phyloP scores from a whole-genome alignment of 768 basidiomycete species.

The Tulasnella sp. region DNA sequence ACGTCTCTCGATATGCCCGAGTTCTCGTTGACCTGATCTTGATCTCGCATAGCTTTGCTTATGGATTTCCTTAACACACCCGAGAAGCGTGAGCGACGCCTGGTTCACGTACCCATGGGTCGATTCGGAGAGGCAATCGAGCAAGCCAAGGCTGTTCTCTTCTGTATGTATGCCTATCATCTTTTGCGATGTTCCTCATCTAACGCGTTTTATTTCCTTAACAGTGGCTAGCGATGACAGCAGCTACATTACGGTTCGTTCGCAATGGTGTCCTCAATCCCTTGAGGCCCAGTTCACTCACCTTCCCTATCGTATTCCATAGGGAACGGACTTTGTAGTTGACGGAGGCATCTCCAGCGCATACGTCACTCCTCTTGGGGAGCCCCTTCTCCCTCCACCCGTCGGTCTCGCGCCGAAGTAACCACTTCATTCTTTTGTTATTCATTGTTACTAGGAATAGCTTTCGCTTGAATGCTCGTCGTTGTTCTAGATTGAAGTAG shows the following conservation, averaged over 20 bases:
- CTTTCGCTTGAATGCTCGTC: background rate
- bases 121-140: slow-evolving; percentile 97
- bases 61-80: slow-evolving; percentile 98
- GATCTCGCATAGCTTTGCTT: slow-evolving; percentile 63
- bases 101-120: slow-evolving; percentile 93
- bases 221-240: slow-evolving; percentile 90
- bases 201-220: slow-evolving; percentile 4
- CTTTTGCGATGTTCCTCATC: background rate
- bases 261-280: background rate
- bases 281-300: background rate
- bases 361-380: slow-evolving; percentile 87
- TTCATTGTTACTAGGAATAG: background rate
- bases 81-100: slow-evolving; percentile 87
- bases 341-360: slow-evolving; percentile 91
- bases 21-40: background rate
- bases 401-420: slow-evolving; percentile 47
- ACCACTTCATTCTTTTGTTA: background rate
- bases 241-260: slow-evolving; percentile 85
- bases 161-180: slow-evolving; percentile 64
- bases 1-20: slow-evolving; percentile 37
- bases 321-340: slow-evolving; percentile 92
- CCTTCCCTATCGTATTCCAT: slow-evolving; percentile 17
- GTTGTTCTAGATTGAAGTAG: background rate
- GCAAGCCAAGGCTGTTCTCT: slow-evolving; percentile 86
- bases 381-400: slow-evolving; percentile 68